Percentiles rank a stretch among this genome's conserved stretches.
These are phyloP conservation scores for Phialophora macrospora DNA, from an alignment of 2,329 filamentous ascomycete genomes.

Conservation along the genomic window DNA sequence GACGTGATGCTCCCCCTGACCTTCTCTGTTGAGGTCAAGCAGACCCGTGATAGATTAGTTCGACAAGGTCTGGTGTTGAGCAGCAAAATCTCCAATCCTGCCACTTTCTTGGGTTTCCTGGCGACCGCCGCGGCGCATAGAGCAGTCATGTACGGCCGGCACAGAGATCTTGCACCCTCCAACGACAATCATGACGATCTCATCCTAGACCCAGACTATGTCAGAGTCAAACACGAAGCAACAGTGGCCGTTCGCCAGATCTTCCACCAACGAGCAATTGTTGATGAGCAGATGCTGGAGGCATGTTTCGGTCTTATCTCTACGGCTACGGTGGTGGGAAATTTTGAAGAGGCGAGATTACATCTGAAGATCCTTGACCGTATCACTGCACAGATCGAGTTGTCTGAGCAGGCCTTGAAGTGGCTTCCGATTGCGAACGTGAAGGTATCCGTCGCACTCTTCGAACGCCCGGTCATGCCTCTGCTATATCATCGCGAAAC, in stretches of 20 bases:
- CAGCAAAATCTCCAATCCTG: constrained; percentile 45
- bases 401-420: constrained; percentile 41
- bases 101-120: constrained; percentile 49
- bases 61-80: constrained; percentile 43
- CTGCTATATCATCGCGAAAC: constrained; percentile 44
- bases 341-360: constrained; percentile 47
- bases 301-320: constrained; percentile 47
- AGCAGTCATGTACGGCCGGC: constrained; percentile 43
- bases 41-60: constrained; percentile 33
- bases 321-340: constrained; percentile 47
- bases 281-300: constrained; percentile 47
- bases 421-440: constrained; percentile 33
- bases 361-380: constrained; percentile 44
- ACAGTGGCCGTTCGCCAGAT: constrained; percentile 29
- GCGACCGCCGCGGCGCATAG: constrained; percentile 48
- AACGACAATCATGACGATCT: constrained; percentile 34
- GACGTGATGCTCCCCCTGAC: constrained; percentile 48
- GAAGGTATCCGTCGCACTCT: constrained; percentile 43
- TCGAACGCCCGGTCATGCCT: constrained; percentile 45
- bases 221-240: constrained; percentile 47
- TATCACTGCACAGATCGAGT: constrained; percentile 46
- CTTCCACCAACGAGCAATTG: constrained; percentile 43
- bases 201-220: constrained; percentile 46
- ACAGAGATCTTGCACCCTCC: constrained; percentile 38
- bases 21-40: constrained; percentile 45